Base-by-base conservation (phyloP, 495 filamentous ascomycete species). In the Cercophora scortea region DNA sequence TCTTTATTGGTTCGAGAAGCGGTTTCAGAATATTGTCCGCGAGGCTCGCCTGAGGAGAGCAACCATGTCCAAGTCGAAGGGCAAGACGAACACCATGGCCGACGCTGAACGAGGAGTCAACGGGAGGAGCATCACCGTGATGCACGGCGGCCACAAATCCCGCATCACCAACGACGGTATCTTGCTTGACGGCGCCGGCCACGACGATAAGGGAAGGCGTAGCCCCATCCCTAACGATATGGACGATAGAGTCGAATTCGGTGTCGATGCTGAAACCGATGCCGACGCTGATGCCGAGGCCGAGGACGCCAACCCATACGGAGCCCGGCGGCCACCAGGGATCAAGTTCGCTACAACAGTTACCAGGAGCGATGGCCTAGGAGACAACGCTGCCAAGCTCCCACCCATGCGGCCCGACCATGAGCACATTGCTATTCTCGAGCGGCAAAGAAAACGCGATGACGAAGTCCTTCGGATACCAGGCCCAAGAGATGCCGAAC, bases 1-100 rank as follows among this genome's bases (percentile, higher is more conserved):
- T 3, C 72, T 97, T 5, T 95, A 95, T 69, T 97, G 91, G 92
- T 98, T 98, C 60, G 91, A 97, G 70, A 95, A 91, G 63, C 81
- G 90, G 3, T 95, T 98, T 59, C 62, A 66, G 53, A 61, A 69
- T 35, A 76, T 96, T 45, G 90, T 84, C 32, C 77, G 42, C 40
- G 72, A 79, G 51, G 69, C 75, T 6, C 69, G 63, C 39, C 55
- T 58, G 40, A 67, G 62, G 40, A 62, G 78, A 45, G 61, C 65
- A 35, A 77, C 74, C 34, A 60, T 79, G 8, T 56, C 73, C 40
- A 73, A 71, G 50, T 70, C 81, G 8, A 78, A 79, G 45, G 77
- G 81, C 6, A 73, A 82, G 51, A 73, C 79, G 16, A 79, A 81
- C 46, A 76, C 78, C 2, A 77, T 79, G 54, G 71, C 64, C 42